Percentiles rank a stretch among this genome's conserved stretches.
phyloP scores from a whole-genome alignment of 192 early-diverging fungal genomes.

The Rhizophagus clarus region DNA sequence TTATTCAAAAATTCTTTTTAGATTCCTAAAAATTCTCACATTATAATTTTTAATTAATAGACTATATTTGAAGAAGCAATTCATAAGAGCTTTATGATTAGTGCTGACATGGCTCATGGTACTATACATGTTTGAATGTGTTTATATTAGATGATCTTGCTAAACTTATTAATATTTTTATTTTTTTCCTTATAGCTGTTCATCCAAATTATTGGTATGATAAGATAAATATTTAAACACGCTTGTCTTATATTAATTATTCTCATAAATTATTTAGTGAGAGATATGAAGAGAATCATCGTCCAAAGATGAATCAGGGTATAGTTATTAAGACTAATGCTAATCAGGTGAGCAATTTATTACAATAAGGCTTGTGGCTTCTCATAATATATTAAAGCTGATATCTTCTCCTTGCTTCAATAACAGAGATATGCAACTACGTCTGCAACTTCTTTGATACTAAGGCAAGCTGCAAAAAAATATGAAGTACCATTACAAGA shows the following conservation, averaged over 20 bases:
- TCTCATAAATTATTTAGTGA: constrained; percentile 44
- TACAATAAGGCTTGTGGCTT: neutral
- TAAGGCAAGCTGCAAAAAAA: constrained; percentile 79
- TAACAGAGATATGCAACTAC: constrained; percentile 78
- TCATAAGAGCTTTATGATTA: constrained; percentile 84
- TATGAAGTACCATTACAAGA: constrained; percentile 83
- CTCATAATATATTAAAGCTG: neutral
- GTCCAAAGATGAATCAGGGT: constrained; percentile 89
- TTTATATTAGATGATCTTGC: neutral
- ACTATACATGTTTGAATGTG: neutral
- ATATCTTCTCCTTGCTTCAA: neutral
- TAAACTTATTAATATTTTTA: neutral
- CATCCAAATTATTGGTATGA: constrained; percentile 59
- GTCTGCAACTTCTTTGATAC: constrained; percentile 67
- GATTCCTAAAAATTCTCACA: neutral
- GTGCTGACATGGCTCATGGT: constrained; percentile 90
- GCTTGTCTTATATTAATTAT: neutral
- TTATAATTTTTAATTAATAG: neutral
- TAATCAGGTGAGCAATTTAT: constrained; percentile 62
- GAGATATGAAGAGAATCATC: constrained; percentile 93
- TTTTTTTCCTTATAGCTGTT: constrained; percentile 46
- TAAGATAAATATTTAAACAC: neutral
- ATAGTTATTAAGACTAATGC: constrained; percentile 97
- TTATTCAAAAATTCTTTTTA: neutral
- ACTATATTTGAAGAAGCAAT: constrained; percentile 86